These are phyloP conservation scores for Ilex asprella DNA, from an alignment of 257 asterid species.

Conservation along the genomic window DNA sequence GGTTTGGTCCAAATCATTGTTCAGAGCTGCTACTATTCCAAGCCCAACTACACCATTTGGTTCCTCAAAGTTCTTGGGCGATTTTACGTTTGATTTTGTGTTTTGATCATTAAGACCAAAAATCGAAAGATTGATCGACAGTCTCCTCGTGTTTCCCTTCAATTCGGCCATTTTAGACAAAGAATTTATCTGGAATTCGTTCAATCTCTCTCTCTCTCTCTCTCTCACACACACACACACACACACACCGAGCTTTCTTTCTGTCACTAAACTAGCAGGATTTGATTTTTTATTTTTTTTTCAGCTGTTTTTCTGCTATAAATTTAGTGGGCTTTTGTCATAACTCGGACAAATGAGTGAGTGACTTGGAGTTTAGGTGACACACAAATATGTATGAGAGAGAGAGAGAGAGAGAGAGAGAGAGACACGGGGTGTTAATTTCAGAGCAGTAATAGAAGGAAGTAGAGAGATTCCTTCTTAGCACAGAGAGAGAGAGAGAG, in stretches of 20 bases:
- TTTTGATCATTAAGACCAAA: slow-evolving; percentile 28
- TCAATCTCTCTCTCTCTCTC: background rate
- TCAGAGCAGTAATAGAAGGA: background rate
- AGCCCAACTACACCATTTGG: slow-evolving; percentile 80
- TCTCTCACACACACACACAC: too few relatives aligned
- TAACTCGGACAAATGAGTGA: too few relatives aligned
- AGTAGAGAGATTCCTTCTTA: background rate
- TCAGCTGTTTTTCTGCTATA: too few relatives aligned
- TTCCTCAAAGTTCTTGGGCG: slow-evolving; percentile 42
- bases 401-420: too few relatives aligned
- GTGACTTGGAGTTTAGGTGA: too few relatives aligned
- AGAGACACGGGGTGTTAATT: too few relatives aligned
- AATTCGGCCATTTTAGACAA: slow-evolving; percentile 34
- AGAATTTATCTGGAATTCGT: background rate
- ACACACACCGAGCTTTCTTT: too few relatives aligned
- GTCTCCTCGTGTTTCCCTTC: slow-evolving; percentile 35
- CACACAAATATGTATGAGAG: background rate
- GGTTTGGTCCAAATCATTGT: slow-evolving; percentile 14
- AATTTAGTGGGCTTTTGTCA: too few relatives aligned
- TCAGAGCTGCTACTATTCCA: slow-evolving; percentile 65
- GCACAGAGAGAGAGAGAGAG: slow-evolving; percentile 10
- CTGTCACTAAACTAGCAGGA: too few relatives aligned
- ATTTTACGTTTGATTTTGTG: slow-evolving; percentile 28
- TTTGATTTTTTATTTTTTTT: too few relatives aligned
- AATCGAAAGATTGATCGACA: slow-evolving; percentile 53